Base-by-base conservation (phyloP, 345 rosid genomes). In the Clausena lansium region DNA sequence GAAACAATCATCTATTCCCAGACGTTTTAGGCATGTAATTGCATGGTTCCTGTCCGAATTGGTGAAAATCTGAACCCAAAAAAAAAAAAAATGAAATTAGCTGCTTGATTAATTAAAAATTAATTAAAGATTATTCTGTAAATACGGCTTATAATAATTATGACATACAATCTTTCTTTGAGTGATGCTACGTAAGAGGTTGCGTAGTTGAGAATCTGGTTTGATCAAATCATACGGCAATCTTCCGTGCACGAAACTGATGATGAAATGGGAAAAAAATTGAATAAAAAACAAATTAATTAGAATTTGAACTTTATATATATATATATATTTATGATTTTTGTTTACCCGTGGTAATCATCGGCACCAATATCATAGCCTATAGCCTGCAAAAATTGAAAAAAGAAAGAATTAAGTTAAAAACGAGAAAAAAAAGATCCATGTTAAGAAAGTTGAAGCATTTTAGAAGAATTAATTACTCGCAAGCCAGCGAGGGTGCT, bases 401-500 rank as follows among this genome's bases (percentile, higher is more conserved):
- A 24, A 65, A 47, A 58, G 32, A 68, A 19, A 25, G n/a, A 35
- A 57, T 38, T 19, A 25, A 14, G 10, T 6, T 38, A 36, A 61
- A 33, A 27, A 59, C 14, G 2, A 3, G 61, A 33, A n/a, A 55
- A 7, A 27, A 17, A 1, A 11, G 2, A 19, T 2, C 0, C 1
- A 24, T 3, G 2, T 14, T 10, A 3, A 58, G 32, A 75, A 75
- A 25, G 36, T 25, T 27, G 67, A 33, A 20, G 36, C 25, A 24
- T 33, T 39, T 25, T 30, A 3, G 47, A 65, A 39, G 4, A 78
- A 68, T 80, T 91, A 78, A 68, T 80, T 91, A 95, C 98, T 65
- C 98, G 88, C 59, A 95, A 82, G 76, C 99, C 99, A 77, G 97
- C 97, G 2, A 95, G 98, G 59, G 99, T 88, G 86, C 99, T 93